Base-by-base conservation (phyloP, 805 yeast genomes). In the Metschnikowia koreensis region DNA sequence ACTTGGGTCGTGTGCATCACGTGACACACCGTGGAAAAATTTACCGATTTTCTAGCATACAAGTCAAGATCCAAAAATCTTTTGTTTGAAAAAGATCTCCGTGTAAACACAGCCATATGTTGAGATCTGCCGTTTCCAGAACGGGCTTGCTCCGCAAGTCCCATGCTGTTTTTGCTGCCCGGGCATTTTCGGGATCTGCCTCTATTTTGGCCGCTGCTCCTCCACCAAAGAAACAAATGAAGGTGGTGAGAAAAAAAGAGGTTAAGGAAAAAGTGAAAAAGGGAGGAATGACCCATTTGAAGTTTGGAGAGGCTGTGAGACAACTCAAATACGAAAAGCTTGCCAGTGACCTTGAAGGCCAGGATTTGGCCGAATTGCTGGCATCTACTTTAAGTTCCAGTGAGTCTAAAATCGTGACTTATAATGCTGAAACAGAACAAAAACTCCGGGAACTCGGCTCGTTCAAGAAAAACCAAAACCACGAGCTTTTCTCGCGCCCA, bases 381-480 rank as follows among this genome's bases (percentile, higher is more conserved):
- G 47, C 62, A 17, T 47, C 52, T 6, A 50, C 50, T 6, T 55
- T 65, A 45, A 39, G 39, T 9, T 11, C 39, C 1, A 12, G 38
- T 33, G 48, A 46, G 16, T 50, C 63, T 13, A 53, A 56, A 16
- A 58, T 73, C 7, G 64, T 62, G 27, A 60, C 58, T 34, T 88
- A 75, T 66, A 68, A 75, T 13, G 62, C 70, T 1, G 62, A 64
- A 12, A 72, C 76, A 15, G 70, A 79, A 52, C 65, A 70, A 49
- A 68, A 70, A 44, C 70, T 89, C 55, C 68, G 70, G 34, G 73
- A 74, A 40, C 66, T 84, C 50, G 92, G 91, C 22, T 70, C 86
- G 0, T 87, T 87, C 69, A 81, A 82, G 60, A 83, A 82, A 54
- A 76, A 75, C 57, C 96, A 89, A 67, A 81, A 76, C 64, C 60